Evolutionary conservation across 2,329 filamentous ascomycete genomes (phyloP), one percentile per base, ranked within the genome.

Genomic region (Ophiostoma piceae): DNA sequence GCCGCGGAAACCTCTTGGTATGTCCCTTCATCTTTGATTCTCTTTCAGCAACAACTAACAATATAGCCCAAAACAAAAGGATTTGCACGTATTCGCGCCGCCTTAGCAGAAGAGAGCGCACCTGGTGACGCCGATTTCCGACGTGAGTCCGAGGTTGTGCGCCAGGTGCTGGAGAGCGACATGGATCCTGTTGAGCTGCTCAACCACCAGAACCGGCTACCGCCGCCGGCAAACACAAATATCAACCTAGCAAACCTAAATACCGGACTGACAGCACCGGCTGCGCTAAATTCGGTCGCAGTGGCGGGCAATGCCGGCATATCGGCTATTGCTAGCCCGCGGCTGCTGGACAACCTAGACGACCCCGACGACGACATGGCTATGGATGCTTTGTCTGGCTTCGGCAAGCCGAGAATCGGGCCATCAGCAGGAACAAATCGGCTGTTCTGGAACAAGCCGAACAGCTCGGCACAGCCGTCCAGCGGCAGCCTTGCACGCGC

Each of bases 71-170:
- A 98, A 83, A 95, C 94, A 0, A 96, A 97, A 80, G 93, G 90
- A 0, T 99, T 99, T 78, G 93, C 94, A 5, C 90, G 95, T 12
- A 97, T 99, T 74, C 88, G 92, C 72, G 95, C 94, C 9, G 93
- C 93, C 3, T 84, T 99, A 0, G 84, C 92, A 70, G 95, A 99
- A 80, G 95, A 99, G 80, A 86, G 87, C 19, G 88, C 93, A 0
- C 95, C 95, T 0, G 84, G 96, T 11, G 95, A 99, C 75, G 90
- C 90, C 60, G 95, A 99, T 78, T 88, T 92, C 70, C 89, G 91
- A 68, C 90, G 93, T 54, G 95, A 99, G 82, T 93, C 94, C 51
- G 94, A 98, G 79, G 95, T 98, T 5, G 92, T 99, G 73, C 91
- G 92, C 67, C 95, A 97, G 79, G 94, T 98, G 37, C 90, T 93